Percentiles rank a stretch among this genome's conserved stretches.
Conservation (phyloP, 305 asterid species). For the Solanum chacoense region DNA sequence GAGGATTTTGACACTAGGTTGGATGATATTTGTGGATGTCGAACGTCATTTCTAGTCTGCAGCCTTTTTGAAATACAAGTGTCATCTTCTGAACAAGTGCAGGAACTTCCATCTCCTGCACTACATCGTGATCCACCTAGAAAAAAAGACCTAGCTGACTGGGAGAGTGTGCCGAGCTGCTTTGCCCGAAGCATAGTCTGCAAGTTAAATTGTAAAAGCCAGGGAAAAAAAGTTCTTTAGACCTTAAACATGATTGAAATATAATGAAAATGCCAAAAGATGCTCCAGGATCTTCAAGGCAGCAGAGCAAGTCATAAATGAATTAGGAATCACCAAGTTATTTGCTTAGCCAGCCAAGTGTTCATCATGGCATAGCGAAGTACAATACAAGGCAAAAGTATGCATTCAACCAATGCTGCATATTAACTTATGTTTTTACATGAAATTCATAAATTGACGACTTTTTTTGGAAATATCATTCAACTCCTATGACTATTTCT, state of each 20-base stretch:
- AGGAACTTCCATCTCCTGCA: slow-evolving; percentile 72
- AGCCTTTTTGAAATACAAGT: slow-evolving; percentile 48
- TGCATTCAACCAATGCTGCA: not conserved
- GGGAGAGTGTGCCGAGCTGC: slow-evolving; percentile 75
- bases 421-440: not conserved
- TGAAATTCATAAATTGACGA: not conserved
- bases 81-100: slow-evolving; percentile 78
- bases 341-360: not conserved
- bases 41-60: slow-evolving; percentile 30
- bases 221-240: not conserved
- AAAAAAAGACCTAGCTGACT: slow-evolving; percentile 69
- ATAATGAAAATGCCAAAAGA: not conserved
- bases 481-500: not conserved
- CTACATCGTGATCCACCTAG: slow-evolving; percentile 63
- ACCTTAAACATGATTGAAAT: not conserved
- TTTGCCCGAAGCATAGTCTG: slow-evolving; percentile 84
- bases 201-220: slow-evolving; percentile 6
- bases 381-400: not conserved
- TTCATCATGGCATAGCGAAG: not conserved
- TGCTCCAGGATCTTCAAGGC: not conserved
- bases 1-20: slow-evolving; percentile 35
- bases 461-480: not conserved
- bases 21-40: slow-evolving; percentile 30
- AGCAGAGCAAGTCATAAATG: not conserved
- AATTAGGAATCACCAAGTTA: not conserved